Evolutionary conservation across 768 basidiomycete species (phyloP).

Genomic region (Rhodotorula kratochvilovae): DNA sequence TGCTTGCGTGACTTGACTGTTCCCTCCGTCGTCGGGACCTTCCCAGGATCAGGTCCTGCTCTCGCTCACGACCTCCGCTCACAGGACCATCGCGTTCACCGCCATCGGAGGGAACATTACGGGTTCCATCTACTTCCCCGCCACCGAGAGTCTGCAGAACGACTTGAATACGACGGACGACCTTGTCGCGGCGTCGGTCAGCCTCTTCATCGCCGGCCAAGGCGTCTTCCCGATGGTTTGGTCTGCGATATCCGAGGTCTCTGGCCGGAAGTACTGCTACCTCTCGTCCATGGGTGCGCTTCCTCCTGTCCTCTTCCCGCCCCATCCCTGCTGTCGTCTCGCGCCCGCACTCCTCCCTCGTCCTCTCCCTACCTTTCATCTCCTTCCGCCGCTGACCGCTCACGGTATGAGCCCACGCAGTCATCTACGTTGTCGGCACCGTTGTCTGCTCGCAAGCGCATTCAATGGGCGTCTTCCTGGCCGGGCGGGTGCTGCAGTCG

Average conservation of each 20-base stretch:
- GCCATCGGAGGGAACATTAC: conserved; percentile 34
- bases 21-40: not conserved
- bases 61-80: not conserved
- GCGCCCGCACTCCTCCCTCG: too few species aligned
- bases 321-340: too few species aligned
- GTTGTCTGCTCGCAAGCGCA: conserved; percentile 58
- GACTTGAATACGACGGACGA: conserved; percentile 59
- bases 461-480: conserved; percentile 60
- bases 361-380: conserved; percentile 47
- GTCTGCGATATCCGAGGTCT: conserved; percentile 67
- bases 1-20: conserved; percentile 15
- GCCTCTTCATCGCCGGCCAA: conserved; percentile 69
- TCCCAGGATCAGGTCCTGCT: too few species aligned
- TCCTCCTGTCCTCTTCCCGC: too few species aligned
- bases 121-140: conserved; percentile 36
- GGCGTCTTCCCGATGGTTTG: conserved; percentile 62
- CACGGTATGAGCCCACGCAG: too few species aligned
- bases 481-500: conserved; percentile 66
- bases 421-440: conserved; percentile 55
- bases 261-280: conserved; percentile 63
- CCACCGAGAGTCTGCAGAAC: conserved; percentile 28
- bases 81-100: conserved; percentile 4
- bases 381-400: too few species aligned
- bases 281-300: conserved; percentile 23
- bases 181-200: conserved; percentile 65